These are phyloP conservation scores for Aspergillus nidulans DNA, from an alignment of 495 filamentous ascomycete species.

Conservation along the genomic window DNA sequence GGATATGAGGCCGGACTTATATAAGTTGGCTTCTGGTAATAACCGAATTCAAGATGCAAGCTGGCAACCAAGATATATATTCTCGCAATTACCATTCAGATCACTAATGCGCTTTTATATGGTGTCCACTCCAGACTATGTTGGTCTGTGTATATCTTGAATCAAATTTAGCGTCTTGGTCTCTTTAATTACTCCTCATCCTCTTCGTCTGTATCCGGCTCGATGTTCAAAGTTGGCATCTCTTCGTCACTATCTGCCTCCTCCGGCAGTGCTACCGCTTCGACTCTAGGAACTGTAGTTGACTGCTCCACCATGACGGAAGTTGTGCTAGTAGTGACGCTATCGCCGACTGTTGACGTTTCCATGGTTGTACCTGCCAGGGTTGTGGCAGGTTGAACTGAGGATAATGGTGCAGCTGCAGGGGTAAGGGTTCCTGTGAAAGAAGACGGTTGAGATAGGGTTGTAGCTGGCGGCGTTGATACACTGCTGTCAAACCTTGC, in stretches of 20 bases:
- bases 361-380: neutral
- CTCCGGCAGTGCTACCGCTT: slow-evolving; percentile 5
- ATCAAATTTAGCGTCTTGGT: neutral
- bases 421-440: neutral
- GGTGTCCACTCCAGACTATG: too few relatives aligned
- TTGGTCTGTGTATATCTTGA: neutral
- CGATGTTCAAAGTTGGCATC: slow-evolving; percentile 44
- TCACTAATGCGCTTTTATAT: too few relatives aligned
- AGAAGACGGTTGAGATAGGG: neutral
- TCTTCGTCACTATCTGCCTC: slow-evolving; percentile 48
- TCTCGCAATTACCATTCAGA: too few relatives aligned
- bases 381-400: neutral
- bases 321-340: neutral
- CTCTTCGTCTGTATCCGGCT: slow-evolving; percentile 43
- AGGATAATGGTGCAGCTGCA: slow-evolving; percentile 8
- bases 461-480: neutral
- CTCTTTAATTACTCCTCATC: slow-evolving; percentile 23
- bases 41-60: too few relatives aligned
- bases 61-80: too few relatives aligned
- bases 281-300: slow-evolving; percentile 1
- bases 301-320: neutral
- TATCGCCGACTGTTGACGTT: neutral
- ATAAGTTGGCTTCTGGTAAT: too few relatives aligned
- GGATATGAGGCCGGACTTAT: too few relatives aligned
- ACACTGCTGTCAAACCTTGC: slow-evolving; percentile 27